Evolutionary conservation across 805 yeast species (phyloP).

Genomic region (Metschnikowia anglica): DNA sequence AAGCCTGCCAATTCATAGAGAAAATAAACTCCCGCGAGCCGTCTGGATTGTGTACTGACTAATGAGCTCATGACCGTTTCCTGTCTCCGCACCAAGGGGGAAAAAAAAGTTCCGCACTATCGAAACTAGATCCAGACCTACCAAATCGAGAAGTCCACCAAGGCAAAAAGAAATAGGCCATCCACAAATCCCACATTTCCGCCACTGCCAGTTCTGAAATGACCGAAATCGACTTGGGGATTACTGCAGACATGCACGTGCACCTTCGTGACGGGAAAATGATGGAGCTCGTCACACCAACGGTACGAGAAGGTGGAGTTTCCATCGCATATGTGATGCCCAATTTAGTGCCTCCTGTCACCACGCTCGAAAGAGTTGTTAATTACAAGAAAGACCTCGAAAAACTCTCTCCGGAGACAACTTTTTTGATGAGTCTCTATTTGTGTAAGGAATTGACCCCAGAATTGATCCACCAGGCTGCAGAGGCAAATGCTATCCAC

Average conservation of each 20-base stretch:
- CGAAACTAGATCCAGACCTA: not conserved
- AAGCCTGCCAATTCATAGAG: not conserved
- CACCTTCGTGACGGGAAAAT: constrained; percentile 91
- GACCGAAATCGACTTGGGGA: constrained; percentile 54
- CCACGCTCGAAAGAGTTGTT: constrained; percentile 68
- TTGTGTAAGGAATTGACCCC: constrained; percentile 80
- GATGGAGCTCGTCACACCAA: constrained; percentile 91
- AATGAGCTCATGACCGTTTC: not conserved
- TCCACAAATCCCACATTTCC: not conserved
- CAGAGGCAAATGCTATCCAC: constrained; percentile 59
- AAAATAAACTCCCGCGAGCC: not conserved
- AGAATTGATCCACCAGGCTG: constrained; percentile 78
- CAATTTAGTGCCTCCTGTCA: constrained; percentile 88
- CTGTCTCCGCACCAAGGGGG: not conserved
- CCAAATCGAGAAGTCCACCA: too few species aligned
- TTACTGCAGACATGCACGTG: constrained; percentile 91
- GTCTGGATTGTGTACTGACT: not conserved
- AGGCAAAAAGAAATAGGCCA: too few species aligned
- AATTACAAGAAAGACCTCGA: constrained; percentile 67
- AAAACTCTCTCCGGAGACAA: constrained; percentile 72
- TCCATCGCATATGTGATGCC: constrained; percentile 96
- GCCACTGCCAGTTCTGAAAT: constrained; percentile 1
- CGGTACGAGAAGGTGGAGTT: constrained; percentile 85
- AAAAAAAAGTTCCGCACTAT: not conserved
- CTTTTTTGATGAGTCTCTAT: constrained; percentile 89